Base-by-base conservation (phyloP, 352 stramenopile genomes). In the Globisporangium nodosum region DNA sequence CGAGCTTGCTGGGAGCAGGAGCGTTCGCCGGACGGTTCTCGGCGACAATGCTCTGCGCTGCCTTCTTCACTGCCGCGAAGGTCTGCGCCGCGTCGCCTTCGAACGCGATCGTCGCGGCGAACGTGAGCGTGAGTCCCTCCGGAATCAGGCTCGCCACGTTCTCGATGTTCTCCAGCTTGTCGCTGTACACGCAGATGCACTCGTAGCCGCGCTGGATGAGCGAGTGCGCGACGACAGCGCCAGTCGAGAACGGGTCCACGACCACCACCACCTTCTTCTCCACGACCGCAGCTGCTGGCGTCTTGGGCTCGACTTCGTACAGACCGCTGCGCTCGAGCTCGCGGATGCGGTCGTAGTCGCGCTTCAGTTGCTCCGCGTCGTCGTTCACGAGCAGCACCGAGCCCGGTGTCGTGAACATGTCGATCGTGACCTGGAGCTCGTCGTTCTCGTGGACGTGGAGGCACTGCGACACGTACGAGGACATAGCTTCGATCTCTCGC, bases 231-330 rank as follows among this genome's bases (percentile, higher is more conserved):
- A 99, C 74, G 47, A 98, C 78, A 31, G 93, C 96, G 52, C 95
- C 96, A 37, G 96, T 98, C 5, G 89, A 97, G 68, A 98, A 99
- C 2, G 96, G 94, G 66, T 98, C 93, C 27, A 99, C 93, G 20
- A 99, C 77, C 30, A 98, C 83, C 1, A 97, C 94, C 13, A 92
- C 76, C 45, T 88, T 85, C 33, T 80, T 84, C 13, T 66, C 65
- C 8, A 48, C 53, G 21, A 51, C 58, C 5, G 54, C 16, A 40
- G 49, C 31, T 6, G 58, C 59, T 0, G 48, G 30, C 5, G 16
- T 18, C 18, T 67, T 57, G 3, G 58, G 49, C 48, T 66, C 61
- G 9, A 87, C 33, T 11, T 69, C 70, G 68, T 90, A 94, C 43
- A 94, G 48, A 6, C 81, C 85, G 3, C 77, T 65, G 67, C 78